A percentile compares a stretch with the other conserved stretches of the same genome.
These are phyloP conservation scores for Lasiodiplodia gonubiensis DNA, from an alignment of 2,329 filamentous ascomycete species.

Conservation along the genomic window DNA sequence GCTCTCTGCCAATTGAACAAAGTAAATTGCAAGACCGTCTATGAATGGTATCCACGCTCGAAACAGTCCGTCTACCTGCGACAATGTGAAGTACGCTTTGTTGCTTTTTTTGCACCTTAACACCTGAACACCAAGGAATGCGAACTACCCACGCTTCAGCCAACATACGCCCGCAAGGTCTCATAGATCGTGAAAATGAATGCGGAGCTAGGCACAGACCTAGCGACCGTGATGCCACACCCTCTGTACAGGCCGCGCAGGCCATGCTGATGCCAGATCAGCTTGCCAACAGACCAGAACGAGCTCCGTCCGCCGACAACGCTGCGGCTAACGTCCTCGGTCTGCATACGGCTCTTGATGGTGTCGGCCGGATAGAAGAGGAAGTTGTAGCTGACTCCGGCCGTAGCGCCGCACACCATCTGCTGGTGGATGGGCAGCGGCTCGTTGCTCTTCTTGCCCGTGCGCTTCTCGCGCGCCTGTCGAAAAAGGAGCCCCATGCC, in stretches of 20 bases:
- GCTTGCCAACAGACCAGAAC: slow-evolving; percentile 73
- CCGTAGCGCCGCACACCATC: slow-evolving; percentile 82
- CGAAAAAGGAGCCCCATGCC: slow-evolving; percentile 72
- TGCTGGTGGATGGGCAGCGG: slow-evolving; percentile 83
- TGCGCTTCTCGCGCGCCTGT: slow-evolving; percentile 43
- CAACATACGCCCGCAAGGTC: slow-evolving; percentile 73
- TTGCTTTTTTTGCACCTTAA: slow-evolving; percentile 2
- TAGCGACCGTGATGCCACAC: slow-evolving; percentile 88
- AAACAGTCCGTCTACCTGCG: neutral
- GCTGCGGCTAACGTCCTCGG: slow-evolving; percentile 68
- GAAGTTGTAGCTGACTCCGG: slow-evolving; percentile 95
- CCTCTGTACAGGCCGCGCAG: slow-evolving; percentile 87
- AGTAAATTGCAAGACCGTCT: slow-evolving; percentile 9
- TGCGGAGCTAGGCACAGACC: slow-evolving; percentile 92
- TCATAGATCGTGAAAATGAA: slow-evolving; percentile 98
- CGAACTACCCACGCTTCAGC: slow-evolving; percentile 34
- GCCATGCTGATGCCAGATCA: slow-evolving; percentile 83
- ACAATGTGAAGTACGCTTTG: neutral
- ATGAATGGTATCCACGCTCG: slow-evolving; percentile 19
- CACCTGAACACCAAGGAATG: slow-evolving; percentile 16
- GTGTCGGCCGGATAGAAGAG: slow-evolving; percentile 97
- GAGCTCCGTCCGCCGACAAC: slow-evolving; percentile 61
- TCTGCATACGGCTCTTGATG: slow-evolving; percentile 97
- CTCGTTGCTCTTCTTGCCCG: slow-evolving; percentile 49
- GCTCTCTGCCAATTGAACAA: neutral